Evolutionary conservation across 345 rosid species (phyloP), one percentile per base, ranked within the genome.

Genomic region (Cardiospermum halicacabum): DNA sequence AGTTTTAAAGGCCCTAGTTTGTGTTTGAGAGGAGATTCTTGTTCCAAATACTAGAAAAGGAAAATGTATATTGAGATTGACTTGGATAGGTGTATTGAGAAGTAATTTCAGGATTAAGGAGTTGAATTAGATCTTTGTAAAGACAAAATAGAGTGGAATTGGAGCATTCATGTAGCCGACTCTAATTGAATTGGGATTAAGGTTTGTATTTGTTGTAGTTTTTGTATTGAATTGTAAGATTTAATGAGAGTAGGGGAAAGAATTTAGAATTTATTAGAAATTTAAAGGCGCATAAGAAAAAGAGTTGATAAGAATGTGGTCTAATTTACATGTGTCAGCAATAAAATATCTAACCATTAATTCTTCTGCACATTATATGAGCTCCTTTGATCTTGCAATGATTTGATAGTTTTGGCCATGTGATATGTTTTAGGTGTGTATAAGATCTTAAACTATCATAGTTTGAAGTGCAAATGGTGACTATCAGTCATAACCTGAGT

Each of bases 401-500:
- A 58, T 4, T 58, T n/a, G 37, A 9, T 58, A n/a, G n/a, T 36
- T 58, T 34, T 19, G 50, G 25, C 49, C 10, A 9, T 64, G 32
- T 21, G 16, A 25, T 64, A 24, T 64, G 56, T 50, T 64, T 40
- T 22, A 24, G n/a, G 3, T n/a, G 7, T 64, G 37, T 27, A 53
- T 11, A 36, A 11, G 7, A n/a, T 13, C 25, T 11, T 64, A 11
- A 10, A 53, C 24, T 53, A 13, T 49, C 49, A 16, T 26, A 24
- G 13, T 25, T 54, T 53, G 36, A 37, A 28, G 19, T 53, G 27
- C 18, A 37, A 25, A 37, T 1, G 1, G 49, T 11, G 18, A 30
- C 4, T 15, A 21, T 37, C 25, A 28, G 25, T 64, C 51, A 36
- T 53, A 53, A 45, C 50, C 56, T 62, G 39, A 68, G 9, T 25